Percentiles rank a stretch among this genome's conserved stretches.
Evolutionary conservation across 2,329 filamentous ascomycete species (phyloP).

Genomic region (Aspergillus sp.): DNA sequence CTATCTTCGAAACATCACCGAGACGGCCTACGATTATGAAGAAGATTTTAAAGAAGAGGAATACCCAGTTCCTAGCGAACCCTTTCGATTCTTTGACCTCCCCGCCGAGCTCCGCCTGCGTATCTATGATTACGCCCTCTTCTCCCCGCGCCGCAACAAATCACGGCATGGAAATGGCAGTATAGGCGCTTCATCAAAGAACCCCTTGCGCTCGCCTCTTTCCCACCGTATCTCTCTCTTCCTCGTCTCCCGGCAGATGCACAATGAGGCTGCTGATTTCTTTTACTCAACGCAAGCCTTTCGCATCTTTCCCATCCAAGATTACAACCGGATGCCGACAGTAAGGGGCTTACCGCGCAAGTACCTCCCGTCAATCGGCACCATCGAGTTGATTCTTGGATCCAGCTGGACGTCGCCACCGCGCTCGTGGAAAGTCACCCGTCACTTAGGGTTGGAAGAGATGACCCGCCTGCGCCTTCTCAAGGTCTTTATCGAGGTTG

Average conservation of each 20-base stretch:
- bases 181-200: constrained; percentile 43
- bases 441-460: constrained; percentile 54
- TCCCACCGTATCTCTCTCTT: constrained; percentile 46
- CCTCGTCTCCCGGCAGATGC: constrained; percentile 48
- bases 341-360: constrained; percentile 55
- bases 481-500: constrained; percentile 62
- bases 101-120: constrained; percentile 58
- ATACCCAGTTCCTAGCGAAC: constrained; percentile 20
- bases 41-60: constrained; percentile 27
- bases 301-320: constrained; percentile 58
- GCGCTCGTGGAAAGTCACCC: constrained; percentile 57
- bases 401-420: constrained; percentile 64
- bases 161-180: constrained; percentile 34
- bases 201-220: constrained; percentile 37
- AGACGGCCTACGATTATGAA: constrained; percentile 24
- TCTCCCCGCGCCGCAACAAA: constrained; percentile 38
- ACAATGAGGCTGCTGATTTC: constrained; percentile 55
- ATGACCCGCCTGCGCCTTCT: constrained; percentile 53
- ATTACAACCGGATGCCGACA: constrained; percentile 49
- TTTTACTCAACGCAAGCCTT: constrained; percentile 60
- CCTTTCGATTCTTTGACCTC: constrained; percentile 58
- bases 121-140: constrained; percentile 54
- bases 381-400: constrained; percentile 61
- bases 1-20: constrained; percentile 18
- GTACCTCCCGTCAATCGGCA: constrained; percentile 57